Evolutionary conservation across 2,329 filamentous ascomycete species (phyloP), one percentile per base, ranked within the genome.

Genomic region (Trichoderma harzianum): DNA sequence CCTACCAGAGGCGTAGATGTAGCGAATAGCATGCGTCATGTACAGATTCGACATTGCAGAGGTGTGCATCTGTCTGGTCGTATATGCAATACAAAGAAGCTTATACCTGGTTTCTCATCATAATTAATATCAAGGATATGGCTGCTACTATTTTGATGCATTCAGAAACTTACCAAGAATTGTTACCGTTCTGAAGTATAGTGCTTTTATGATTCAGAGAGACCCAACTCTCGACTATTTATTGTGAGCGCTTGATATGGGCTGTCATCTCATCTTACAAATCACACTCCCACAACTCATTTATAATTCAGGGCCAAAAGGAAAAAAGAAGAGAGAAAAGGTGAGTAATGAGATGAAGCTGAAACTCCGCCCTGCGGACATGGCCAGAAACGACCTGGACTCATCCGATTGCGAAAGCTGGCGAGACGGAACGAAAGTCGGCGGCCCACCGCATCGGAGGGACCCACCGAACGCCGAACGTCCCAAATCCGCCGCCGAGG

Each of bases 1-100:
- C 43, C 26, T 68, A 39, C 32, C 26, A 60, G 36, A 30, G 36
- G 36, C 12, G 61, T 57, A 53, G 64, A 68, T 36, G 70, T 69
- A 34, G 60, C 72, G 26, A 77, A 77, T 28, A 77, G 21, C 66
- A 36, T 62, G 64, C 18, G 75, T 64, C 39, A 68, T 67, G 28
- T 69, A 55, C 14, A 10, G 47, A 53, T 53, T 5, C 5, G 47
- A 53, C 21, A 6, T 53, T 53, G 21, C 47, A 53, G 26, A 28
- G 18, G 12, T 28, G 53, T 57, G 53, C 53, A 57, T 57, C 21
- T 57, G 53, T 53, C 47, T 53, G 21, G 47, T 14, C 47, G 47
- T 53, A 53, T 53, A 53, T 7, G 62, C 26, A 32, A 53, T 21
- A 62, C 58, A 53, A 65, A 18, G 21, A 34, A 36, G 14, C 14